Conservation (phyloP, 768 basidiomycete species). For the Crepidotus variabilis region DNA sequence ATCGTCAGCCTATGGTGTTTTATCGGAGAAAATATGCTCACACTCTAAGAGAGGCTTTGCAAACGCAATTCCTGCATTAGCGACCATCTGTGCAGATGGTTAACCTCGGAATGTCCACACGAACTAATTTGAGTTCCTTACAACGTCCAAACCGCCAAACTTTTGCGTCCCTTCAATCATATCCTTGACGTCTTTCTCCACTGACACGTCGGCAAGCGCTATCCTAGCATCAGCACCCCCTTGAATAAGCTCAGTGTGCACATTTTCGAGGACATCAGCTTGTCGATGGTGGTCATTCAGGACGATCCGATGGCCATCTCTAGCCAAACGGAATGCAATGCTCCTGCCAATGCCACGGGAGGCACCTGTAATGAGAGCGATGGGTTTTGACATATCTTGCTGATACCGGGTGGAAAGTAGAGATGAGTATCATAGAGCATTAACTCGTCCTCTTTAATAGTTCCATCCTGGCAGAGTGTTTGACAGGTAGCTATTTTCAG, state of each 20-base stretch:
- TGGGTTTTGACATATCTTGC: not conserved
- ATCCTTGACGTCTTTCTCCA: slow-evolving; percentile 36
- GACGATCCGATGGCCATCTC: slow-evolving; percentile 44
- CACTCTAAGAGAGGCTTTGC: slow-evolving; percentile 20
- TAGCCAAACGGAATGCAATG: slow-evolving; percentile 42
- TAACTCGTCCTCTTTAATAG: no score
- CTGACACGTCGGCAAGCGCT: slow-evolving; percentile 33
- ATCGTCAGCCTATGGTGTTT: not conserved
- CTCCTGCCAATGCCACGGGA: slow-evolving; percentile 45
- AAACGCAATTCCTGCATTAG: slow-evolving; percentile 37
- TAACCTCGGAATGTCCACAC: not conserved
- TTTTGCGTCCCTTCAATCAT: slow-evolving; percentile 29
- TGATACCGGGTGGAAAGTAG: not conserved
- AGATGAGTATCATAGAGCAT: not conserved
- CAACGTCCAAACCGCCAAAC: slow-evolving; percentile 47
- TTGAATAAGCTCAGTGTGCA: slow-evolving; percentile 24
- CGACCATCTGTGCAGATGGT: slow-evolving; percentile 31
- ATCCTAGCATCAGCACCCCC: slow-evolving; percentile 19
- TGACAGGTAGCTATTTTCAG: no score
- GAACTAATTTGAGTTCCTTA: slow-evolving; percentile 20
- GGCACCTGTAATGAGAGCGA: slow-evolving; percentile 33
- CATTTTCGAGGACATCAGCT: slow-evolving; percentile 20
- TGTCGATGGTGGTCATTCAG: slow-evolving; percentile 38
- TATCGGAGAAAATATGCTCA: no score
- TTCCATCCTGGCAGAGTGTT: no score